phyloP scores from a whole-genome alignment of 768 basidiomycete species.

The Lentinus tigrinus region DNA sequence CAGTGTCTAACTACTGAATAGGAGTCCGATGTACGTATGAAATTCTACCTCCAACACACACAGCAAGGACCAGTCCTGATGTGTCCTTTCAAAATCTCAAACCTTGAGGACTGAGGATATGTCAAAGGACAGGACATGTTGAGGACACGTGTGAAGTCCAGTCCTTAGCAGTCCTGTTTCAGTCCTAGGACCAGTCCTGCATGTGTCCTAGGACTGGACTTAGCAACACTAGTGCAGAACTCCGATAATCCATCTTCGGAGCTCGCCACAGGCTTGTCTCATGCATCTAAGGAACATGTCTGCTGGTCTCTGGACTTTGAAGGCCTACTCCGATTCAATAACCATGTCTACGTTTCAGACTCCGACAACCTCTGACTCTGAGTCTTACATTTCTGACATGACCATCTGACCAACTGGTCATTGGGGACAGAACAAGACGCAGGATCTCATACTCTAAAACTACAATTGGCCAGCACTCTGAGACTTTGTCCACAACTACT shows the following conservation, averaged over 20 bases:
- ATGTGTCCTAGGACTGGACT: too few relatives aligned
- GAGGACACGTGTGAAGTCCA: too few relatives aligned
- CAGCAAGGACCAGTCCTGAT: too few relatives aligned
- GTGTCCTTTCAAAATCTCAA: too few relatives aligned
- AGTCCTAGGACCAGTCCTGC: too few relatives aligned
- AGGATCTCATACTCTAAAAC: slow-evolving; percentile 19
- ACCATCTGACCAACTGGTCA: slow-evolving; percentile 31
- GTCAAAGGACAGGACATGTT: too few relatives aligned
- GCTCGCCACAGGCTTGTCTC: neutral
- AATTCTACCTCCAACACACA: too few relatives aligned
- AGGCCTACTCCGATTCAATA: slow-evolving; percentile 12
- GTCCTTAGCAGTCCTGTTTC: too few relatives aligned
- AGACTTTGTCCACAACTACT: slow-evolving; percentile 27
- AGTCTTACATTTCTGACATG: slow-evolving; percentile 27
- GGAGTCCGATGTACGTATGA: too few relatives aligned
- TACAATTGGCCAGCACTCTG: slow-evolving; percentile 29
- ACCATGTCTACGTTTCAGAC: slow-evolving; percentile 22
- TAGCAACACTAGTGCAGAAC: neutral
- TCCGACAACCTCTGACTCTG: slow-evolving; percentile 21
- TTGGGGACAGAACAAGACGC: slow-evolving; percentile 26
- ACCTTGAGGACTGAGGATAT: too few relatives aligned
- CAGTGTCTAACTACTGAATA: too few relatives aligned
- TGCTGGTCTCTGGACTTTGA: neutral
- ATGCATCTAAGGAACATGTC: neutral
- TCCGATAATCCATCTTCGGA: neutral